Evolutionary conservation across 148 eudicot genomes (phyloP).

Genomic region (Vaccinium vitisidaea): DNA sequence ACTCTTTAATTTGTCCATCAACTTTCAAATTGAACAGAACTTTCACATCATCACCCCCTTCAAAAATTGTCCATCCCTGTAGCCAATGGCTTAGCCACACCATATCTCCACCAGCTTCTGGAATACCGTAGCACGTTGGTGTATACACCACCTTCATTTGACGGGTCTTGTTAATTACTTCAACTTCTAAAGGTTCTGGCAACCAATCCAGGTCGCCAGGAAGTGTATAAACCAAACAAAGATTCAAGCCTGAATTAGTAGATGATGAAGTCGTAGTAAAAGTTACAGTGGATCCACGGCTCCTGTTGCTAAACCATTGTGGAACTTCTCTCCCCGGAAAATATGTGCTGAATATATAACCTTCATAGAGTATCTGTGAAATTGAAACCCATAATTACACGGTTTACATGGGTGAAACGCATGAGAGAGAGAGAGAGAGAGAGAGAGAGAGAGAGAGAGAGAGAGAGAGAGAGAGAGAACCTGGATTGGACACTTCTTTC

Average conservation of each 20-base stretch:
- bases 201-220: neutral
- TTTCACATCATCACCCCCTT: too few species aligned
- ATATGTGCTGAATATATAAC: neutral
- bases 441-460: neutral
- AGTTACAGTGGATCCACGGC: neutral
- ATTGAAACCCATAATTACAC: neutral
- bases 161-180: neutral
- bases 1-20: neutral
- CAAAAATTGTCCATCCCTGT: too few species aligned
- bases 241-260: neutral
- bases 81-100: too few species aligned
- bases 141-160: neutral
- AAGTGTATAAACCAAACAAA: neutral
- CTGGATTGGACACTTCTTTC: neutral
- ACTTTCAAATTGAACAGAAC: too few species aligned
- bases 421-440: neutral
- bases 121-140: neutral
- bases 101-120: too few species aligned
- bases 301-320: neutral
- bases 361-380: neutral
- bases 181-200: neutral
- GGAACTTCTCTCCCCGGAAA: neutral
- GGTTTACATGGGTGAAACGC: neutral
- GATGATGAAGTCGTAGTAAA: neutral
- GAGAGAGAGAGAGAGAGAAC: constrained; percentile 3